Evolutionary conservation across 257 asterid genomes (phyloP), one percentile per base, ranked within the genome.

Genomic region (Jacaranda copaia): DNA sequence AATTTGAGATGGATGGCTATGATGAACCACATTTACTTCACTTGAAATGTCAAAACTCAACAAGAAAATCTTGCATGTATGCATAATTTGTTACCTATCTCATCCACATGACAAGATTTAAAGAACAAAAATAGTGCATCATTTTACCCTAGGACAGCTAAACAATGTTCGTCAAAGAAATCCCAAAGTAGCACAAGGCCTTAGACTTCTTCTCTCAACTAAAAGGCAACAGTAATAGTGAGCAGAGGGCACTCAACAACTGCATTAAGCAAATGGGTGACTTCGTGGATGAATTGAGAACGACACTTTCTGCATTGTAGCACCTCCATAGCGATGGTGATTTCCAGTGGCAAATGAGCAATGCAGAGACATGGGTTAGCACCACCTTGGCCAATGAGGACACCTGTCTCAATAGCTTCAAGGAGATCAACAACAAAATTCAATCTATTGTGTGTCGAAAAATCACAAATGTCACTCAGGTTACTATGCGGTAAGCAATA

Each of bases 311-410:
- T 49, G 97, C 89, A 69, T 80, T 95, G 48, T 78, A 82, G 83
- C 85, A 78, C 52, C 93, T 93, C 57, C 84, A 88, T 14, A 84
- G 85, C 12, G 97, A 89, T 38, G 77, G 36, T 3, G 92, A 85
- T 3, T 94, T 92, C 84, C 52, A 81, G 84, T 92, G 97, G 96
- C 97, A 90, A 85, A 91, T 95, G 97, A 93, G 95, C 83, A 93
- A 95, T 74, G 95, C 85, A 16, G 87, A 93, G 89, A 95, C 98
- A 48, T 95, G 98, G 98, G 97, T 88, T 0, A 93, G 98, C 84
- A 98, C 99, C 52, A 97, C 98, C 16, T 70, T 95, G 81, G 91
- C 94, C 2, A 77, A 93, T 38, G 99, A 95, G 68, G 96, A 95
- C 45, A 91, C 97, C 9, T 95, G 99, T 51, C 92, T 93, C 62